Evolutionary conservation across 2,329 filamentous ascomycete species (phyloP), one percentile per base, ranked within the genome.

Genomic region (Aureobasidium sp.): DNA sequence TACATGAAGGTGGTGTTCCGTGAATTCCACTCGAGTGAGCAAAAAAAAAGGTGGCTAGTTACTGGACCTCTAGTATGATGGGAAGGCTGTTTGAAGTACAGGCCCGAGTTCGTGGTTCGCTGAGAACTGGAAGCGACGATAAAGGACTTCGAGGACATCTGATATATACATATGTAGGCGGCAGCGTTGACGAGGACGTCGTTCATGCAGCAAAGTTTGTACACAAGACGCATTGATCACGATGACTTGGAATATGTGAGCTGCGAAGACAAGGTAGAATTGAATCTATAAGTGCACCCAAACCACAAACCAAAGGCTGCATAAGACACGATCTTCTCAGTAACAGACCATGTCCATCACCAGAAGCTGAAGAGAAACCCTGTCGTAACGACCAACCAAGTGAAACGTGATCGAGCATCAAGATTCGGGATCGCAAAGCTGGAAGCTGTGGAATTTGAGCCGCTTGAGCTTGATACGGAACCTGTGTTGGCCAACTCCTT

Each of bases 401-500:
- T 15, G 29, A n/a, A 62, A 36, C 48, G 31, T 42, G 14, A 15
- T 55, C 56, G 56, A 64, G 45, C 64, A 56, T 66, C 64, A 66
- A 66, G 64, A 64, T 62, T 66, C 64, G 64, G 64, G 57, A 58
- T 63, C 39, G 59, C 61, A 48, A 59, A 59, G 57, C 60, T 48
- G 20, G 53, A 53, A 25, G 47, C 58, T 58, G 61, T 53, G 37
- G 42, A 31, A 37, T 57, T 61, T 64, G 64, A 66, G 63, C 64
- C 64, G 64, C 64, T 58, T 63, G 64, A 64, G 63, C 51, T 59
- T 31, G 64, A 66, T 31, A 64, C 53, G 41, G 62, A 61, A n/a
- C 64, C 64, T 39, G 62, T 62, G 31, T 56, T 62, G 45, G 53
- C 53, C 39, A 63, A 25, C 41, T 74, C 69, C 22, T 66, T 67